phyloP scores from a whole-genome alignment of 768 basidiomycete genomes.

The Mycena maculata region DNA sequence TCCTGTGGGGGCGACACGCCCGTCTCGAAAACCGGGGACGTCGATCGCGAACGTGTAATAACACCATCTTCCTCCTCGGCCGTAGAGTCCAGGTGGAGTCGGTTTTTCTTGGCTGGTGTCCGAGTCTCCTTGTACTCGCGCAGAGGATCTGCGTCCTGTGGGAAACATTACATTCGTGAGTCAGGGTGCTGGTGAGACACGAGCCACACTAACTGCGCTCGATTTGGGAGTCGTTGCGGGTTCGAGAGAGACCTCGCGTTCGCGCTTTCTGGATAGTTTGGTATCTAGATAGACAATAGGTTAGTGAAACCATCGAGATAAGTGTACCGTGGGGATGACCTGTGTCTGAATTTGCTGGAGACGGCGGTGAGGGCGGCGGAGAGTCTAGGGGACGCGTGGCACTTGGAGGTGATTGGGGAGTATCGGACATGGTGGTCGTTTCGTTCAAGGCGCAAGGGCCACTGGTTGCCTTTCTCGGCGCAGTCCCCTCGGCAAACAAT shows the following conservation, averaged over 20 bases:
- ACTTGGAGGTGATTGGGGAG: background rate
- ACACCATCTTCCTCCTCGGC: constrained; percentile 69
- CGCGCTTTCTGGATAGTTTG: constrained; percentile 75
- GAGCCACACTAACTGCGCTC: constrained; percentile 41
- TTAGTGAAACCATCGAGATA: constrained; percentile 23
- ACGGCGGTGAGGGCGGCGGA: constrained; percentile 57
- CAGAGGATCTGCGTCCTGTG: constrained; percentile 55
- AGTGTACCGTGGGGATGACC: constrained; percentile 43
- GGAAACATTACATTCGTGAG: constrained; percentile 16
- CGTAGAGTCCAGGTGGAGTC: constrained; percentile 69
- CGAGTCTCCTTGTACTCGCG: constrained; percentile 64
- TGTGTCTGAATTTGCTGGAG: constrained; percentile 57
- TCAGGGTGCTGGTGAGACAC: constrained; percentile 14
- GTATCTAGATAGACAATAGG: constrained; percentile 47
- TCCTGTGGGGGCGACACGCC: constrained; percentile 80
- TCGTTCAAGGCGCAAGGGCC: constrained; percentile 17
- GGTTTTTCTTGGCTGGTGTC: constrained; percentile 83
- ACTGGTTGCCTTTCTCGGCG: constrained; percentile 26
- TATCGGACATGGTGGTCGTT: constrained; percentile 24
- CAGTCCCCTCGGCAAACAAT: constrained; percentile 2
- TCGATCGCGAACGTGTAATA: constrained; percentile 52
- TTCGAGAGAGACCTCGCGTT: constrained; percentile 82
- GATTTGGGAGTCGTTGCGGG: constrained; percentile 65
- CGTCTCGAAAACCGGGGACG: constrained; percentile 57
- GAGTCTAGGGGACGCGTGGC: constrained; percentile 32